Evolutionary conservation across 2,329 filamentous ascomycete genomes (phyloP), one percentile per base, ranked within the genome.

Genomic region (Paraconiothyrium brasiliense): DNA sequence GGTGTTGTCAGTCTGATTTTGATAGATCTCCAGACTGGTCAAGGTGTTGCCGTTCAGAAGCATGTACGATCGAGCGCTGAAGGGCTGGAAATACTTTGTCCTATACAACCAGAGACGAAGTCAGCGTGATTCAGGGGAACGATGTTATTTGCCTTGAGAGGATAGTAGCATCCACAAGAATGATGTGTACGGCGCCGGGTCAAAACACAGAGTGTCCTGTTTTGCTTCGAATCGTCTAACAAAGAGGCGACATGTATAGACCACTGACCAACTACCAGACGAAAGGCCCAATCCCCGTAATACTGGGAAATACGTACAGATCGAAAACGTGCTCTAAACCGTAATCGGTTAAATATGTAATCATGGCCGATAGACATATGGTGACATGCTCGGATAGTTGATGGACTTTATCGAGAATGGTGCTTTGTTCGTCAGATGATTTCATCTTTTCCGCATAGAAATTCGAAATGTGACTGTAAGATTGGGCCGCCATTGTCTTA

Each of bases 11-110:
- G 94, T 98, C 71, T 93, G 89, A 68, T 99, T 99, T 63, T 94
- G 91, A 75, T 97, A 99, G 1, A 99, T 93, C 76, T 99, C 95
- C 13, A 99, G 85, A 71, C 93, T 97, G 52, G 93, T 94, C 41
- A 99, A 82, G 0, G 94, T 97, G 58, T 97, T 99, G 48, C 94
- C 95, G 74, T 96, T 97, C 62, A 99, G 83, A 4, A 98, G 84
- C 95, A 99, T 98, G 74, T 98, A 94, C 14, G 94, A 94, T 41
- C 94, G 86, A 8, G 94, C 92, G 69, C 92, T 97, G 80, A 99
- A 99, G 2, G 93, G 93, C 69, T 97, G 91, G 73, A 99, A 99
- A 80, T 98, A 97, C 71, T 97, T 97, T 1, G 95, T 98, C 43
- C 43, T 46, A 46, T 24, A 24, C 8, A 46, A 4, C 7, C 43